A percentile compares a stretch with the other conserved stretches of the same genome.
Evolutionary conservation across 1,139 yeast species (phyloP).

Genomic region (Kluyveromyces sp.): DNA sequence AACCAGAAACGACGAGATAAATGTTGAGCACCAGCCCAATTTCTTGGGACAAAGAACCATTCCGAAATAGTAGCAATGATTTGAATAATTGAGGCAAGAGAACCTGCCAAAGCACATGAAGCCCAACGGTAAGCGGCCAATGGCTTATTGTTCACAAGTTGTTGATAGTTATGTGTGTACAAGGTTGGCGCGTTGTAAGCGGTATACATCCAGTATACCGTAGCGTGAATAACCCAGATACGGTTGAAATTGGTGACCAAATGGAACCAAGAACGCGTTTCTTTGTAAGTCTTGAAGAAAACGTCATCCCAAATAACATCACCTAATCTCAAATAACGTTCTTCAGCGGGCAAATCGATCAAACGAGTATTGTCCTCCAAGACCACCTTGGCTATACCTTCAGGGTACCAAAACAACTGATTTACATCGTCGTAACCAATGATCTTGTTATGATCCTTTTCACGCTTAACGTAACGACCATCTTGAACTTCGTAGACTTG

Average conservation of each 20-base stretch:
- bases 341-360: constrained; percentile 83
- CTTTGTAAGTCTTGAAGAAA: constrained; percentile 93
- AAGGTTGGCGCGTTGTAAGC: constrained; percentile 89
- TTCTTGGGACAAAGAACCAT: constrained; percentile 95
- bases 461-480: constrained; percentile 95
- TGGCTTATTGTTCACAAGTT: constrained; percentile 77
- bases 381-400: constrained; percentile 89
- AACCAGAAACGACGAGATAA: constrained; percentile 80
- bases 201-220: constrained; percentile 88
- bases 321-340: constrained; percentile 82
- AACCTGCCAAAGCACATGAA: constrained; percentile 87
- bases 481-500: constrained; percentile 93
- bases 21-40: constrained; percentile 99
- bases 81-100: constrained; percentile 74
- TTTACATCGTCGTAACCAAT: constrained; percentile 98
- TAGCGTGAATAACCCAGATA: constrained; percentile 91
- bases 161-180: constrained; percentile 80
- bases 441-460: constrained; percentile 87
- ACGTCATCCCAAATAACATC: constrained; percentile 90
- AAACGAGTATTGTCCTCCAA: constrained; percentile 87
- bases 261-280: constrained; percentile 97
- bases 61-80: constrained; percentile 83
- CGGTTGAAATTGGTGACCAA: constrained; percentile 92
- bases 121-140: constrained; percentile 88
- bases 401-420: constrained; percentile 99